Percentiles rank a stretch among this genome's conserved stretches.
Conservation (phyloP, 441 rosid species). For the Pelargonium fulgidum region DNA sequence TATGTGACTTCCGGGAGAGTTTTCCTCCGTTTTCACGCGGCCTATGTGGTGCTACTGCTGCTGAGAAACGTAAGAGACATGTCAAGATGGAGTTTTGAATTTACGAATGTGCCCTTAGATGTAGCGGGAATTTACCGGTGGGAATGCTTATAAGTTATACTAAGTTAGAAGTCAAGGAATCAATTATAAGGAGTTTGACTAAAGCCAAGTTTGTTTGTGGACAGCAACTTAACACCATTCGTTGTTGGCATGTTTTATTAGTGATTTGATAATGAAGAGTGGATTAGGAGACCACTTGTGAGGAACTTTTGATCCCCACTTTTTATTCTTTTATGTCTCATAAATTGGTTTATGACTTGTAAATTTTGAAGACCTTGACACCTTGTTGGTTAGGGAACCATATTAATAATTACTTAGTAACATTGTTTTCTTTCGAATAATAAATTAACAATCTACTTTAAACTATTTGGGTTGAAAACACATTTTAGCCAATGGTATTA, state of each 20-base stretch:
- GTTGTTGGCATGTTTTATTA: neutral
- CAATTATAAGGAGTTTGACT: constrained; percentile 20
- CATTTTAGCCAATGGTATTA: too few species aligned
- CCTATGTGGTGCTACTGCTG: too few species aligned
- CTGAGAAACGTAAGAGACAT: neutral
- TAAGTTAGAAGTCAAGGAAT: constrained; percentile 21
- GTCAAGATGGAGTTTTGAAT: neutral
- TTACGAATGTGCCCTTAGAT: constrained; percentile 11
- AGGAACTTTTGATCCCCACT: constrained; percentile 9
- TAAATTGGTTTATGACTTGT: too few species aligned
- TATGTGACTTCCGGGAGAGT: neutral
- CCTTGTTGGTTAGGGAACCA: too few species aligned
- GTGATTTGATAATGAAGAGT: constrained; percentile 13
- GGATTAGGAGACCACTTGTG: too few species aligned
- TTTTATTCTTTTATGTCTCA: neutral
- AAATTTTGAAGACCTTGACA: too few species aligned
- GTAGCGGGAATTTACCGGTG: neutral
- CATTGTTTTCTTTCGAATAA: too few species aligned
- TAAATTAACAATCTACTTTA: too few species aligned
- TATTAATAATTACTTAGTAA: too few species aligned
- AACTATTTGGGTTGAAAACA: too few species aligned
- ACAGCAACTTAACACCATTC: neutral
- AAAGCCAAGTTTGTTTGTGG: neutral
- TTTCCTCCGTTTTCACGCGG: neutral
- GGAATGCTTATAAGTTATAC: neutral